phyloP scores from a whole-genome alignment of 345 rosid genomes.

The Eucalyptus regnans region DNA sequence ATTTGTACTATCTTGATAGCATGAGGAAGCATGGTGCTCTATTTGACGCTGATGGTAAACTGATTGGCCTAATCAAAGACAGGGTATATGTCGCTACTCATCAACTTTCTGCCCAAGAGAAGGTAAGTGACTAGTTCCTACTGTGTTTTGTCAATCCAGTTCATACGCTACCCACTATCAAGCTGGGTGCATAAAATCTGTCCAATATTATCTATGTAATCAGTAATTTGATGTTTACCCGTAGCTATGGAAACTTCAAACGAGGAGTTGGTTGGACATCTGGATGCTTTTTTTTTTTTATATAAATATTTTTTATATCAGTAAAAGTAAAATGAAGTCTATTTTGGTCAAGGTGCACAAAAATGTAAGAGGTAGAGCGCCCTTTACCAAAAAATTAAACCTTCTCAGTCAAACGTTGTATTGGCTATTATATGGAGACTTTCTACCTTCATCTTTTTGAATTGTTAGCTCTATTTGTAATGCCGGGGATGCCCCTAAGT shows the following conservation, averaged over 20 bases:
- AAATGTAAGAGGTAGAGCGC: too few species aligned
- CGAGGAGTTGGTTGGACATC: neutral
- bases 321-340: neutral
- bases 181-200: accelerated
- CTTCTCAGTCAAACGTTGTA: too few species aligned
- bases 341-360: too few species aligned
- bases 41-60: neutral
- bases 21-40: neutral
- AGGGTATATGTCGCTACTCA: neutral
- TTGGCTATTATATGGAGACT: too few species aligned
- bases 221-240: neutral
- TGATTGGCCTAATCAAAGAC: neutral
- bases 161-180: neutral
- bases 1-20: neutral
- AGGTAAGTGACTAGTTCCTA: neutral
- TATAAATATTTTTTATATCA: neutral
- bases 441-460: accelerated
- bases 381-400: too few species aligned
- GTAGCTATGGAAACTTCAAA: neutral
- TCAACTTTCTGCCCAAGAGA: neutral
- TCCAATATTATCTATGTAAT: neutral
- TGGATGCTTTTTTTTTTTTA: neutral
- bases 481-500: too few species aligned
- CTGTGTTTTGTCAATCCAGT: neutral
- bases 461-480: too few species aligned